Conservation (phyloP, 116 monocot genomes). For the Iris pallida region DNA sequence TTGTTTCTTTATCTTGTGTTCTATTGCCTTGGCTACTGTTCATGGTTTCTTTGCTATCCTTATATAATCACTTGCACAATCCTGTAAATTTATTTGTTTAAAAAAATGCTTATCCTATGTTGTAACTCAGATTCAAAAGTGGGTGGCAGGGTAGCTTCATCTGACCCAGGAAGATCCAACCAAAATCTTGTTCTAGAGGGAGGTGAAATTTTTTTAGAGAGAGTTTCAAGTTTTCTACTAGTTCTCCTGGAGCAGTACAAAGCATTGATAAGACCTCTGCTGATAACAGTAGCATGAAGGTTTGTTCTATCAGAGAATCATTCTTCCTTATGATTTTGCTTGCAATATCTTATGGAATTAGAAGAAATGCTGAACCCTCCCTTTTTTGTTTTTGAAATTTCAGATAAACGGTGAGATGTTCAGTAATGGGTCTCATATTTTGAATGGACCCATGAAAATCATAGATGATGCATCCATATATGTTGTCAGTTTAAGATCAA, state of each 20-base stretch:
- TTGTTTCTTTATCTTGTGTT: no score
- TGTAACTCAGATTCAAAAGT: background rate
- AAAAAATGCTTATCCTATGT: no score
- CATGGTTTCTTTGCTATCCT: no score
- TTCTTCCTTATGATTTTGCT: no score
- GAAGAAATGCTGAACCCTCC: background rate
- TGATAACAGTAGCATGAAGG: background rate
- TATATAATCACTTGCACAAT: no score
- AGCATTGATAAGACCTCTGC: background rate
- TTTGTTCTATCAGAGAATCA: no score
- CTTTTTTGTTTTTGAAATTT: background rate
- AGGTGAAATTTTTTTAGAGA: conserved; percentile 5
- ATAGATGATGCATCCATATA: background rate
- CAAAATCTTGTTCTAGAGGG: conserved; percentile 2
- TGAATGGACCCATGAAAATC: background rate
- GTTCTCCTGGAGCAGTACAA: background rate
- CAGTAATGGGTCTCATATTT: background rate
- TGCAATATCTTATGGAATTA: background rate
- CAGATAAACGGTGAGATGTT: conserved; percentile 7
- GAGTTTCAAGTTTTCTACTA: background rate
- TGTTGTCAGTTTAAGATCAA: conserved; percentile 7
- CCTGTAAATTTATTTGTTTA: no score
- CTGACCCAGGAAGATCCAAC: conserved; percentile 11
- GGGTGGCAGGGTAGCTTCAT: conserved; percentile 5
- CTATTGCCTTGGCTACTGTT: no score